phyloP scores from a whole-genome alignment of 2,329 filamentous ascomycete species.

The Huntiella omanensis region DNA sequence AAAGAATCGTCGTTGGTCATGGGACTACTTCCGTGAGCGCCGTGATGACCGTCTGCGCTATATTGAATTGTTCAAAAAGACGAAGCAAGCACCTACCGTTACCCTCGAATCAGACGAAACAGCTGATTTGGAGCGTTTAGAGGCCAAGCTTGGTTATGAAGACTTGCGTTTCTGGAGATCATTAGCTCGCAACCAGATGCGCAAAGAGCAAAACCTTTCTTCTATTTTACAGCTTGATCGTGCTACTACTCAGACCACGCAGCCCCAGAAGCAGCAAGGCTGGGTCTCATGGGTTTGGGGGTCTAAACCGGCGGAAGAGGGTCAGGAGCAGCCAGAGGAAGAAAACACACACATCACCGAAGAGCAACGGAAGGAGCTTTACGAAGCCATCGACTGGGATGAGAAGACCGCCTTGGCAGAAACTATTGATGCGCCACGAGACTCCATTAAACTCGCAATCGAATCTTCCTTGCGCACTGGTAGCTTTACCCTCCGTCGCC shows the following conservation, averaged over 20 bases:
- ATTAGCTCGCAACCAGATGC: constrained; percentile 77
- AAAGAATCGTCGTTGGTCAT: constrained; percentile 79
- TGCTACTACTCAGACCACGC: constrained; percentile 36
- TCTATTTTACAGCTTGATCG: constrained; percentile 2
- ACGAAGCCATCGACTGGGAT: constrained; percentile 95
- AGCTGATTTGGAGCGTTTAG: constrained; percentile 55
- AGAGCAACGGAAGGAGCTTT: constrained; percentile 87
- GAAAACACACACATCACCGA: constrained; percentile 83
- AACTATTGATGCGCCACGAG: constrained; percentile 71
- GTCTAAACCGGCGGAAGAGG: constrained; percentile 39
- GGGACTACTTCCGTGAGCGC: constrained; percentile 86
- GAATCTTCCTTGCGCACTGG: constrained; percentile 88
- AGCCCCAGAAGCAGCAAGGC: constrained; percentile 50
- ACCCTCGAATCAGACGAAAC: constrained; percentile 52
- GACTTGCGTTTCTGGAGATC: constrained; percentile 96
- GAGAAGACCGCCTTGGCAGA: constrained; percentile 83
- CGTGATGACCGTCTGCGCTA: constrained; percentile 78
- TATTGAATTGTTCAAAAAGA: constrained; percentile 92
- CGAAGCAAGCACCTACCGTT: constrained; percentile 40
- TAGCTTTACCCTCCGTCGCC: constrained; percentile 83
- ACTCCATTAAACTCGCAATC: constrained; percentile 81
- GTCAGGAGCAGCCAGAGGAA: not conserved
- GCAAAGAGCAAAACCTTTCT: constrained; percentile 45
- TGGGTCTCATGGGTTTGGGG: constrained; percentile 94
- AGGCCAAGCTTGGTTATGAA: constrained; percentile 81